Conservation (phyloP, 2,329 filamentous ascomycete genomes). For the Sclerotinia sclerotiorum region DNA sequence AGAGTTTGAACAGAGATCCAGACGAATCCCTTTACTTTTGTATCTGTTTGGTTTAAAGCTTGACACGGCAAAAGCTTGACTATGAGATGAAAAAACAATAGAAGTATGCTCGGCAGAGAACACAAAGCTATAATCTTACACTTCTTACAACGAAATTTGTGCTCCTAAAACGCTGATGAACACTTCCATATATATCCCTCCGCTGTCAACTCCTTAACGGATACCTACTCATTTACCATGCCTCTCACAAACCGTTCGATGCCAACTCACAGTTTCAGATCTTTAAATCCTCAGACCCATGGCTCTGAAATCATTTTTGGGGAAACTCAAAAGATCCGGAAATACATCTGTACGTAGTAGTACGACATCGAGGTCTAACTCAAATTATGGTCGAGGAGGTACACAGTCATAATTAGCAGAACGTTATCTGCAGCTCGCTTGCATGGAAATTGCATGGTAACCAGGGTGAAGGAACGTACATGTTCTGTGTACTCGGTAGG, state of each 20-base stretch:
- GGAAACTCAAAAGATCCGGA: neutral
- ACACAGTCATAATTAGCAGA: neutral
- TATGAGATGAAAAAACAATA: neutral
- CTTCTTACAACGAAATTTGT: neutral
- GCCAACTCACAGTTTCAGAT: constrained; percentile 14
- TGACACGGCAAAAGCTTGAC: neutral
- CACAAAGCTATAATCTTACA: neutral
- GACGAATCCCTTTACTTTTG: neutral
- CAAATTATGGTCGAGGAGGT: neutral
- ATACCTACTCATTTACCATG: constrained; percentile 15
- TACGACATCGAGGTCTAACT: neutral
- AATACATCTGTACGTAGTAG: neutral
- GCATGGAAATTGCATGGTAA: constrained; percentile 14
- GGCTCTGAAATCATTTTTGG: neutral
- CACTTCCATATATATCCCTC: neutral
- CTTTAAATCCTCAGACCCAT: constrained; percentile 7
- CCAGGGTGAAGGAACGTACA: neutral
- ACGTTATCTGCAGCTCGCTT: constrained; percentile 6
- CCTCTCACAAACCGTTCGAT: constrained; percentile 4
- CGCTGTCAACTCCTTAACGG: constrained; percentile 12
- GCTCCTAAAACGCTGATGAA: neutral
- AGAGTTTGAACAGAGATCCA: neutral
- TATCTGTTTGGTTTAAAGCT: neutral
- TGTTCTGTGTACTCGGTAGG: too few relatives aligned
- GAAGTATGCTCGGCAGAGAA: neutral